Conservation (phyloP, 805 yeast genomes). For the Kodamaea laetipori region DNA sequence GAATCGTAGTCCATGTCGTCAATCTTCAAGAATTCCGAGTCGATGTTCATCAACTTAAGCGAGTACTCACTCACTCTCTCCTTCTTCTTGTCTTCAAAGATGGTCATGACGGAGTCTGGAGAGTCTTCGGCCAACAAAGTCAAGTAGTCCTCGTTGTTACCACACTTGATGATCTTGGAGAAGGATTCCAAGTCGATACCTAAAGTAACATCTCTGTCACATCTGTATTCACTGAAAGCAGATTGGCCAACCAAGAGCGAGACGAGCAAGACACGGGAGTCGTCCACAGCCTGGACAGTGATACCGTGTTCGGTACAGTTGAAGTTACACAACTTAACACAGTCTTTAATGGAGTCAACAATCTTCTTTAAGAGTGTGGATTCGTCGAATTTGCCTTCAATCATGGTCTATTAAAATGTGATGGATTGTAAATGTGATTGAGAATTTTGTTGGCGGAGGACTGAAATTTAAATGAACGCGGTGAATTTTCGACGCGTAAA, state of each 20-base stretch:
- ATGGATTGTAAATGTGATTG: not conserved
- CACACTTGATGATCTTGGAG: constrained; percentile 86
- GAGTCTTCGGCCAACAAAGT: constrained; percentile 88
- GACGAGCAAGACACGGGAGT: constrained; percentile 91
- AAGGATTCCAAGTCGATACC: constrained; percentile 91
- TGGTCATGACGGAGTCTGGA: constrained; percentile 68
- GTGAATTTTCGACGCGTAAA: not conserved
- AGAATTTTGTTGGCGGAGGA: not conserved
- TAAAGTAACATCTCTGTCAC: constrained; percentile 89
- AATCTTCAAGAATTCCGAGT: constrained; percentile 88
- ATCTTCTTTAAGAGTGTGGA: constrained; percentile 89
- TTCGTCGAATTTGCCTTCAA: constrained; percentile 95
- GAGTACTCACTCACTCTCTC: constrained; percentile 92
- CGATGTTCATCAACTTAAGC: constrained; percentile 93
- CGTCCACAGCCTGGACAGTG: constrained; percentile 96
- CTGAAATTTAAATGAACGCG: not conserved
- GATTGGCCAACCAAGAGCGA: constrained; percentile 84
- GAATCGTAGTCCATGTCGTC: constrained; percentile 93
- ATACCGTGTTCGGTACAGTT: constrained; percentile 95
- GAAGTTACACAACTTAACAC: constrained; percentile 93
- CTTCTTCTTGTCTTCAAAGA: constrained; percentile 88
- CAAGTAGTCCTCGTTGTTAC: constrained; percentile 84
- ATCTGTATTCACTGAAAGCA: constrained; percentile 89
- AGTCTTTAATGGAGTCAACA: constrained; percentile 91
- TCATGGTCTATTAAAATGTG: constrained; percentile 51